Evolutionary conservation across 768 basidiomycete species (phyloP), one percentile per base, ranked within the genome.

Genomic region (Mycena alexandri): DNA sequence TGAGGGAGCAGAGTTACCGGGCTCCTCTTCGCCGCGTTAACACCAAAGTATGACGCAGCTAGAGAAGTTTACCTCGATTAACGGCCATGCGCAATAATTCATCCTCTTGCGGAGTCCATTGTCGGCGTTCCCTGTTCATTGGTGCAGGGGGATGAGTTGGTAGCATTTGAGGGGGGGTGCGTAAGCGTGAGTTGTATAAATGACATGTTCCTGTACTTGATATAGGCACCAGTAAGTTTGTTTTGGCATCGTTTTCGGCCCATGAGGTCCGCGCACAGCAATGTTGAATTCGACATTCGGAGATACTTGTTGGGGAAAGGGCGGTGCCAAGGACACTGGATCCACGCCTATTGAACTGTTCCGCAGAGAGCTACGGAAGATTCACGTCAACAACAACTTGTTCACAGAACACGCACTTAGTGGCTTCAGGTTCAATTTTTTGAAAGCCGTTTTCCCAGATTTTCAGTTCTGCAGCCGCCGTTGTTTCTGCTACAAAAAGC

Each of bases 1-100:
- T 54, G 86, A 86, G 22, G 87, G 87, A 66, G 85, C 86, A 29
- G 84, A 76, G 71, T 85, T 84, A 53, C 85, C 82, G 57, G 86
- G 85, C 72, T 87, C 87, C 82, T 88, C 87, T 89, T 73, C 43
- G 36, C 25, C 17, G n/a, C 53, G 57, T 66, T 46, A 71, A 71
- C 70, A 29, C 73, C 66, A 55, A 61, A 63, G n/a, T 54, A 47
- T 50, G 43, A 13, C 33, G 14, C 55, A 22, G 36, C 51, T 25
- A 42, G 54, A 36, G 25, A 61, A 44, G 65, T 74, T 22, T 50
- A 86, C 86, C 86, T 78, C 78, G 80, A 67, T 81, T 77, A 13
- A 87, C 86, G 33, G 85, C 86, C 25, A 83, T 79, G 29, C 85
- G 82, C 36, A 87, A 82, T 58, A 86, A 82, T 61, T 86, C 83